phyloP scores from a whole-genome alignment of 116 monocot species.

The Zostera marina region DNA sequence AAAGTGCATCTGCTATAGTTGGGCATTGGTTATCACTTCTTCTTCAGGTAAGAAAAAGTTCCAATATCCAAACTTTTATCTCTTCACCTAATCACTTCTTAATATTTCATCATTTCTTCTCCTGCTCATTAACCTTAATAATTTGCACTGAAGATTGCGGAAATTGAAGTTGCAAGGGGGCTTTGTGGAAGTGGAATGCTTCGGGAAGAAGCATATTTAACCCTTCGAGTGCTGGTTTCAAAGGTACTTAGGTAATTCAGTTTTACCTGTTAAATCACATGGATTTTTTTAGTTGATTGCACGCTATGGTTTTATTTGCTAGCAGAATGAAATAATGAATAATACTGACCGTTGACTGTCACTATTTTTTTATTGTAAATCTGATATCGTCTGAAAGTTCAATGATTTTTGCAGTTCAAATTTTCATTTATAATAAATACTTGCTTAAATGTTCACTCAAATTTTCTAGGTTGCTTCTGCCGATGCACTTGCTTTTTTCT shows the following conservation, averaged over 20 bases:
- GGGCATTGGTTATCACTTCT: conserved; percentile 93
- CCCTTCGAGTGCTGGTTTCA: conserved; percentile 69
- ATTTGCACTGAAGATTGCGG: conserved; percentile 40
- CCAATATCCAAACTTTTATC: not conserved
- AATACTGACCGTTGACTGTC: not conserved
- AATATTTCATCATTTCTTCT: not conserved
- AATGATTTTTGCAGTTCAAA: not conserved
- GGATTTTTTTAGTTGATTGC: not conserved
- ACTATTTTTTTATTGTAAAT: not conserved
- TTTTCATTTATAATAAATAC: not conserved
- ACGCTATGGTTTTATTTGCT: not conserved
- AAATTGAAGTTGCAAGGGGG: conserved; percentile 68
- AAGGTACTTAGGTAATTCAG: conserved; percentile 29
- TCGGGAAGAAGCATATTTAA: conserved; percentile 61
- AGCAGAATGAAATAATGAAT: not conserved
- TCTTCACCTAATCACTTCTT: not conserved
- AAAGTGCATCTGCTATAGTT: conserved; percentile 77
- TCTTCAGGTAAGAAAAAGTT: conserved; percentile 44
- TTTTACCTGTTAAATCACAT: not conserved
- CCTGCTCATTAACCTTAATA: conserved; percentile 1
- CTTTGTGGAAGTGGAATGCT: conserved; percentile 69
- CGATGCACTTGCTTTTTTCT: conserved; percentile 85
- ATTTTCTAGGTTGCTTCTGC: conserved; percentile 60
- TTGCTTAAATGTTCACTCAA: not conserved
- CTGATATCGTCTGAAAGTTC: not conserved